Base-by-base conservation (phyloP, 2,329 filamentous ascomycete species). In the Xylariaceae sp. region DNA sequence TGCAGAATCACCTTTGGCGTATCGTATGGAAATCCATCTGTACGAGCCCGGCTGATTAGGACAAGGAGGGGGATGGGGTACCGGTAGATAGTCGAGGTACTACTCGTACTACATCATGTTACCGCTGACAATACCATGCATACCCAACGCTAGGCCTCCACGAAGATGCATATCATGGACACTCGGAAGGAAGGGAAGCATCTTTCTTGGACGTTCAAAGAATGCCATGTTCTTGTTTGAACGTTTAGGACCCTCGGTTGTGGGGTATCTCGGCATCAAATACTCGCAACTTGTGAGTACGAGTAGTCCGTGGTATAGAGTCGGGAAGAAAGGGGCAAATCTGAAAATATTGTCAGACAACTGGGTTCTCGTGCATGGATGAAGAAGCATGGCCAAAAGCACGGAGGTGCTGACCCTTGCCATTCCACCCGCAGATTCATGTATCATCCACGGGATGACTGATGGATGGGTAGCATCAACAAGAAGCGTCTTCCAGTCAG, bases 401-500 rank as follows among this genome's bases (percentile, higher is more conserved):
- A 50, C 30, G 54, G 37, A 15, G 45, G 55, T 56, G 58, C 55
- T 50, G 55, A 51, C 39, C 55, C n/a, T 57, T 51, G 13, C 49
- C 42, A 35, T 54, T 55, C 35, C 47, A 34, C 53, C 53, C 23
- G 23, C 23, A 5, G 4, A 30, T 57, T 23, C 37, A 56, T 11
- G 30, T 34, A 18, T 48, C 18, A 53, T 53, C 44, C 51, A 37
- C 34, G 51, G 44, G 9, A 30, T 53, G 51, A 48, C 23, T 55
- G 53, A 59, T 59, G 61, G 61, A 59, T 59, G 61, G 63, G 63
- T 65, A 11, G 58, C 58, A 64, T 63, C 18, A 39, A 59, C 54
- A 53, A 18, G 44, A 52, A 35, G 52, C 15, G 54, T 54, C 44
- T 56, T 35, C 2, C 58, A 39, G 53, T 56, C 53, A 60, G 61